A percentile compares a stretch with the other conserved stretches of the same genome.
phyloP scores from a whole-genome alignment of 2,329 filamentous ascomycete genomes.

The Pseudocercospora fuligena region DNA sequence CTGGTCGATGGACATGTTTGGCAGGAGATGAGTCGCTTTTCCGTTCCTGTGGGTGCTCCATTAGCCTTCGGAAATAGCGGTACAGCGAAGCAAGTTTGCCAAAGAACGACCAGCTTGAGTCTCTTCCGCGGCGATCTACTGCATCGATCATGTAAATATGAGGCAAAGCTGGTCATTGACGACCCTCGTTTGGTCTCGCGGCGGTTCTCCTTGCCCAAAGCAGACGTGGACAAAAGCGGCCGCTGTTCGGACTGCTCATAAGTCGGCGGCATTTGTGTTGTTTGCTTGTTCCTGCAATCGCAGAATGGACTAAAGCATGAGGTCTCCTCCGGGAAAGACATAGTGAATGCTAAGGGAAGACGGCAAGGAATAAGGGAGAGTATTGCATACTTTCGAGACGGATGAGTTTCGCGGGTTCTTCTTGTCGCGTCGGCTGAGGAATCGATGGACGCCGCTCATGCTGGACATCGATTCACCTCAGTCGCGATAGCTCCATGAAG shows the following conservation, averaged over 20 bases:
- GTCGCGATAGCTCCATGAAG: conserved; percentile 18
- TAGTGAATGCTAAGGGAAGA: conserved; percentile 14
- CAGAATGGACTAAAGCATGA: conserved; percentile 5
- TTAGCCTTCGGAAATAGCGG: conserved; percentile 17
- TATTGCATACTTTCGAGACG: conserved; percentile 29
- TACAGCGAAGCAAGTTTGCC: conserved; percentile 9
- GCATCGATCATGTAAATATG: not conserved
- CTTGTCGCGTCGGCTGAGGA: conserved; percentile 73
- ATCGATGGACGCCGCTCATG: conserved; percentile 63
- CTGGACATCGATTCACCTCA: conserved; percentile 24
- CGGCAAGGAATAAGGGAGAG: conserved; percentile 11
- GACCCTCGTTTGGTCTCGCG: not conserved
- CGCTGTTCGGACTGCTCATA: not conserved
- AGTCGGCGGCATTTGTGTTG: not conserved
- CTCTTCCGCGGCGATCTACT: not conserved
- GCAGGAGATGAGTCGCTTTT: conserved; percentile 12
- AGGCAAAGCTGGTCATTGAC: not conserved
- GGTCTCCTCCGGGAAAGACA: not conserved
- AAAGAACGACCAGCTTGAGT: conserved; percentile 8
- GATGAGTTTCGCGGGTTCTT: conserved; percentile 33
- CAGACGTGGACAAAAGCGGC: not conserved
- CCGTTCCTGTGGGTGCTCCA: conserved; percentile 21
- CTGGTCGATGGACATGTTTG: conserved; percentile 48
- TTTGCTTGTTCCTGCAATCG: not conserved
- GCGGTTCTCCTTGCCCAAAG: not conserved